Conservation (phyloP, 495 filamentous ascomycete species). For the Tirmania nivea region DNA sequence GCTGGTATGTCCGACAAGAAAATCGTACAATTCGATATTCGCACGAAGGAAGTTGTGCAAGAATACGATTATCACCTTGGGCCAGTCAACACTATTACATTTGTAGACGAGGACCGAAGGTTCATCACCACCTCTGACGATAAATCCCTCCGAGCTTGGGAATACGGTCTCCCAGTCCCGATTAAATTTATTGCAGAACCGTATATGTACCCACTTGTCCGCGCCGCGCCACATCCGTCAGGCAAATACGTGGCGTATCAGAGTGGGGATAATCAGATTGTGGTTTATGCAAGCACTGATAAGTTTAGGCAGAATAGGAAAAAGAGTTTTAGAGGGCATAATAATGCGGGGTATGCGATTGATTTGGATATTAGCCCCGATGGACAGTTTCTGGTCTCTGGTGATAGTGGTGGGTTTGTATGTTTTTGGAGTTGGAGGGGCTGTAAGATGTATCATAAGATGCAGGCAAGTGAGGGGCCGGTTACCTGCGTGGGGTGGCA, state of each 20-base stretch:
- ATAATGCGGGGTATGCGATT: slow-evolving; percentile 81
- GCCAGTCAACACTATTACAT: slow-evolving; percentile 93
- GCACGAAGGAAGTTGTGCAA: slow-evolving; percentile 65
- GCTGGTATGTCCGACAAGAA: slow-evolving; percentile 96
- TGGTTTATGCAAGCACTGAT: slow-evolving; percentile 80
- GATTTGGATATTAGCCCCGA: slow-evolving; percentile 77
- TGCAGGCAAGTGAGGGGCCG: slow-evolving; percentile 56
- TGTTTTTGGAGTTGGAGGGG: slow-evolving; percentile 99
- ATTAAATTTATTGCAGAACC: slow-evolving; percentile 86
- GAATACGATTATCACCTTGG: slow-evolving; percentile 97
- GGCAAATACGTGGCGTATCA: slow-evolving; percentile 90
- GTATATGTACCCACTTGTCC: slow-evolving; percentile 84
- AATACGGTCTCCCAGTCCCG: slow-evolving; percentile 72
- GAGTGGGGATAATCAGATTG: slow-evolving; percentile 80
- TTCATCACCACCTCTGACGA: slow-evolving; percentile 98
- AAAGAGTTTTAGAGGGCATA: slow-evolving; percentile 88
- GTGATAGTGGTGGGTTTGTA: slow-evolving; percentile 67
- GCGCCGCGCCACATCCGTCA: slow-evolving; percentile 58
- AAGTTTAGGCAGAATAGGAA: slow-evolving; percentile 95
- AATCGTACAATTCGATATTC: slow-evolving; percentile 91
- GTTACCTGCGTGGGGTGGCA: slow-evolving; percentile 78
- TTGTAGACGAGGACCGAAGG: slow-evolving; percentile 78
- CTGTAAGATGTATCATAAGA: slow-evolving; percentile 93
- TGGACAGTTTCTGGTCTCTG: slow-evolving; percentile 64
- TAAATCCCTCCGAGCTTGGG: slow-evolving; percentile 87